Conservation (phyloP, 495 filamentous ascomycete genomes). For the Amniculicola lignicola region DNA sequence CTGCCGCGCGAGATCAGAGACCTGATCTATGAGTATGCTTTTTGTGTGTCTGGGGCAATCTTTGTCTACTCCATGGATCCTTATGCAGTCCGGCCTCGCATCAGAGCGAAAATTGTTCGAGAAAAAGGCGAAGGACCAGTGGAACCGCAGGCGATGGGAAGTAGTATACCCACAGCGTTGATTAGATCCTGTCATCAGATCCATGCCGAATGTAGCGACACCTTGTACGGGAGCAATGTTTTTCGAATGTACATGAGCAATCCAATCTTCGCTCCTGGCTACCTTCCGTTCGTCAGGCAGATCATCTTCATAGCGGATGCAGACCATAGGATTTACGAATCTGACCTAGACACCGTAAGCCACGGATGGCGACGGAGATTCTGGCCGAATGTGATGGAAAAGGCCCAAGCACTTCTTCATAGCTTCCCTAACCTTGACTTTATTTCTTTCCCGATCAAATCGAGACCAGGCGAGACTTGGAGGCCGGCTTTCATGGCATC, state of each 20-base stretch:
- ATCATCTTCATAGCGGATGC: slow-evolving; percentile 14
- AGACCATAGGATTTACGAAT: slow-evolving; percentile 9
- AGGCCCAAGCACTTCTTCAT: slow-evolving; percentile 1
- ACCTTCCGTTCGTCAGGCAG: slow-evolving; percentile 1
- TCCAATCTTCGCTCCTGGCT: slow-evolving; percentile 5
- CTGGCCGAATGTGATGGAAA: slow-evolving; percentile 16
- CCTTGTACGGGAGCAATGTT: slow-evolving; percentile 38
- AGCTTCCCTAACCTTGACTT: slow-evolving; percentile 9
- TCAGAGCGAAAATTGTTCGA: slow-evolving; percentile 6
- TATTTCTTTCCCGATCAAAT: slow-evolving; percentile 17
- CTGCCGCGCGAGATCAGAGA: slow-evolving; percentile 19
- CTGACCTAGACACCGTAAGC: slow-evolving; percentile 1
- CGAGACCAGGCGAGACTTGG: slow-evolving; percentile 8
- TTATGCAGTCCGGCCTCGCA: not conserved
- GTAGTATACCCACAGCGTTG: slow-evolving; percentile 10
- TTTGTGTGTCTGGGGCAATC: slow-evolving; percentile 10
- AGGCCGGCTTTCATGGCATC: slow-evolving; percentile 69
- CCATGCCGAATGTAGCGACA: slow-evolving; percentile 30
- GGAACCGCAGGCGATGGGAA: not conserved
- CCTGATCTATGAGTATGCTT: slow-evolving; percentile 6
- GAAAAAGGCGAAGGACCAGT: slow-evolving; percentile 8
- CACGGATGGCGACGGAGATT: slow-evolving; percentile 17
- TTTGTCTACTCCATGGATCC: slow-evolving; percentile 12
- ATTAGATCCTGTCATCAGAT: slow-evolving; percentile 34
- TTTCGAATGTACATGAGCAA: slow-evolving; percentile 13